These are phyloP conservation scores for Botrytis medusae DNA, from an alignment of 2,329 filamentous ascomycete species.

Conservation along the genomic window DNA sequence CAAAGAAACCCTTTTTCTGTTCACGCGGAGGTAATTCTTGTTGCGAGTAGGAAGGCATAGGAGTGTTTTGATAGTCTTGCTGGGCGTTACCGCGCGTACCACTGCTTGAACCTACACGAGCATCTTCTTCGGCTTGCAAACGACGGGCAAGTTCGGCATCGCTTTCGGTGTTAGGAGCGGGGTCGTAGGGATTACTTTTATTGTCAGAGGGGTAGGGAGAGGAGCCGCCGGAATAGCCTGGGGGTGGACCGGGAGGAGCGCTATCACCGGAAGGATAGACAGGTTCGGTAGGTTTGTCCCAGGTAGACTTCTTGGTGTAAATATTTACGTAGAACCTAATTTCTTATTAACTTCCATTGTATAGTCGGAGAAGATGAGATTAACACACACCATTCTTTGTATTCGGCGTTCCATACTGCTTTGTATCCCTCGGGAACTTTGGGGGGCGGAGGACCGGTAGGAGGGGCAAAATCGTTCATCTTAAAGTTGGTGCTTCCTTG, in stretches of 20 bases:
- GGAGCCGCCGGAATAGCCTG: constrained; percentile 48
- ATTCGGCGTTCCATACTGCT: constrained; percentile 79
- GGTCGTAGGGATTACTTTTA: constrained; percentile 72
- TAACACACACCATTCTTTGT: constrained; percentile 70
- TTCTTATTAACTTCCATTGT: constrained; percentile 11
- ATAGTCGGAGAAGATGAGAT: neutral
- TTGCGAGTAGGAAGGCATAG: constrained; percentile 32
- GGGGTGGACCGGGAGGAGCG: constrained; percentile 61
- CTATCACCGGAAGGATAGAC: constrained; percentile 56
- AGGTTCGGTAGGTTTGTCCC: constrained; percentile 77
- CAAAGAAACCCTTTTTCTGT: constrained; percentile 48
- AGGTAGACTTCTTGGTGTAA: constrained; percentile 84
- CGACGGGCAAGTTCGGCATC: constrained; percentile 74
- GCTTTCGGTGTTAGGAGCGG: constrained; percentile 46
- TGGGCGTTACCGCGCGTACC: constrained; percentile 26
- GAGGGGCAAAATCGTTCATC: constrained; percentile 38
- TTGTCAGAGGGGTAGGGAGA: constrained; percentile 42
- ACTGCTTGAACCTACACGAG: constrained; percentile 44
- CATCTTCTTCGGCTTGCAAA: constrained; percentile 82
- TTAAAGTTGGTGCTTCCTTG: neutral
- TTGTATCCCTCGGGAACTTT: constrained; percentile 70
- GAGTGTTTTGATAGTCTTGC: constrained; percentile 34
- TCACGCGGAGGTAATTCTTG: constrained; percentile 47
- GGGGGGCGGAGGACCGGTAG: constrained; percentile 49
- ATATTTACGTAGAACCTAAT: constrained; percentile 87